phyloP scores from a whole-genome alignment of 2,329 filamentous ascomycete genomes.

The Graphiopsis chlorocephala region DNA sequence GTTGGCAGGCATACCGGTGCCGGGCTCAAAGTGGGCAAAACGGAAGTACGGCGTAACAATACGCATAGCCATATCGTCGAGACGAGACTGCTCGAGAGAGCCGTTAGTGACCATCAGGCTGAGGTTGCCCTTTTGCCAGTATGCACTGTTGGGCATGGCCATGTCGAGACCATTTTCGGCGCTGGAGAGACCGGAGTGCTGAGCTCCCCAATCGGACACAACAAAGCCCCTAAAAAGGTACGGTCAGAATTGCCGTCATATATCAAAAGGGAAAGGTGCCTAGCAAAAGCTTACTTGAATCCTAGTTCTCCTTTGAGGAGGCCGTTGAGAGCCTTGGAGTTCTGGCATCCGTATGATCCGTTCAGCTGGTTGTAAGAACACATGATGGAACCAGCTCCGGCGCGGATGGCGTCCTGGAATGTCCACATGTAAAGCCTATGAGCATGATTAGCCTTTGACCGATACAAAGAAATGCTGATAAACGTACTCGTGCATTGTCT shows the following conservation, averaged over 20 bases:
- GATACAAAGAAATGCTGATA: not conserved
- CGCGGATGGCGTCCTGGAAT: constrained; percentile 65
- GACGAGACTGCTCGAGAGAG: constrained; percentile 28
- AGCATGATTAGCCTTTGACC: not conserved
- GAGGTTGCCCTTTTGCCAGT: constrained; percentile 26
- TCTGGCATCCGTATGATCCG: constrained; percentile 64
- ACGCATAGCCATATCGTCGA: constrained; percentile 36
- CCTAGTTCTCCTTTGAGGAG: constrained; percentile 62
- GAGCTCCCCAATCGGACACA: constrained; percentile 51
- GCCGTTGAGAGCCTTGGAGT: constrained; percentile 58
- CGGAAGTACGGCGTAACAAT: constrained; percentile 29
- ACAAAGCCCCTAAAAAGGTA: constrained; percentile 33
- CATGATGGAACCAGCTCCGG: constrained; percentile 66
- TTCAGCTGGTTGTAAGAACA: constrained; percentile 73
- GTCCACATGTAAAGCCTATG: constrained; percentile 41
- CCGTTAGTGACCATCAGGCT: constrained; percentile 33
- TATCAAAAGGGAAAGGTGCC: too few relatives aligned
- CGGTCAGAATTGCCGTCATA: not conserved
- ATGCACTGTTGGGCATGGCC: constrained; percentile 26
- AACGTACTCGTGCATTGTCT: constrained; percentile 52
- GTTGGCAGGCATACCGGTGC: constrained; percentile 16
- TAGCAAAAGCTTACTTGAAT: constrained; percentile 21
- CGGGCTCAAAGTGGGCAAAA: constrained; percentile 24
- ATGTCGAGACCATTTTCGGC: constrained; percentile 33
- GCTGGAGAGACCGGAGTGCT: constrained; percentile 29